Conservation (phyloP, 306 rosid genomes). For the Crotalaria pallida region DNA sequence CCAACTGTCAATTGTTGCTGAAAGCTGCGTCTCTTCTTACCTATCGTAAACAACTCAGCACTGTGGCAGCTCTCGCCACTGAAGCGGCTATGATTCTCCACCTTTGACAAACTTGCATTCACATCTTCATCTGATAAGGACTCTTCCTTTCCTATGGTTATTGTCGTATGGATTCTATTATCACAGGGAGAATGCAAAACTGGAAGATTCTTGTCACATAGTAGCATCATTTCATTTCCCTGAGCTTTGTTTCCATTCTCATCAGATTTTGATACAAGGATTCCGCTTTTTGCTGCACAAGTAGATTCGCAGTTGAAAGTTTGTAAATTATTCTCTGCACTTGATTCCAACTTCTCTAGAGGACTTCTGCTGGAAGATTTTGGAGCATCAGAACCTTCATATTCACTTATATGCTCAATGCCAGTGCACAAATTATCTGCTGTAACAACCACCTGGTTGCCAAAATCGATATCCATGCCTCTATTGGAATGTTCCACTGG, state of each 20-base stretch:
- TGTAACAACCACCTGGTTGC: slow-evolving; percentile 23
- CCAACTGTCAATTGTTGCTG: slow-evolving; percentile 47
- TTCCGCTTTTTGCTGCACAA: slow-evolving; percentile 22
- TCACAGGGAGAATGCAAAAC: slow-evolving; percentile 31
- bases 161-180: slow-evolving; percentile 23
- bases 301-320: slow-evolving; percentile 23
- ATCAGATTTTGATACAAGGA: slow-evolving; percentile 18
- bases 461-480: slow-evolving; percentile 24
- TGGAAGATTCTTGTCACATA: slow-evolving; percentile 16
- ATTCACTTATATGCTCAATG: slow-evolving; percentile 19
- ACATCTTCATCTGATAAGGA: slow-evolving; percentile 40
- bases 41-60: slow-evolving; percentile 26
- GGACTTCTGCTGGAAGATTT: slow-evolving; percentile 26
- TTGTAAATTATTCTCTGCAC: slow-evolving; percentile 52
- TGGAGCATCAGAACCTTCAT: slow-evolving; percentile 19
- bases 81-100: slow-evolving; percentile 38
- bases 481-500: slow-evolving; percentile 21
- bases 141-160: slow-evolving; percentile 52
- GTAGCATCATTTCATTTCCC: slow-evolving; percentile 23
- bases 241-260: slow-evolving; percentile 20
- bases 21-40: slow-evolving; percentile 48
- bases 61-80: slow-evolving; percentile 62
- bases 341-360: slow-evolving; percentile 39
- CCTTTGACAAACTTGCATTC: slow-evolving; percentile 28
- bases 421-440: slow-evolving; percentile 17